These are phyloP conservation scores for Paramyrothecium sp. DNA, from an alignment of 2,329 filamentous ascomycete species.

Conservation along the genomic window DNA sequence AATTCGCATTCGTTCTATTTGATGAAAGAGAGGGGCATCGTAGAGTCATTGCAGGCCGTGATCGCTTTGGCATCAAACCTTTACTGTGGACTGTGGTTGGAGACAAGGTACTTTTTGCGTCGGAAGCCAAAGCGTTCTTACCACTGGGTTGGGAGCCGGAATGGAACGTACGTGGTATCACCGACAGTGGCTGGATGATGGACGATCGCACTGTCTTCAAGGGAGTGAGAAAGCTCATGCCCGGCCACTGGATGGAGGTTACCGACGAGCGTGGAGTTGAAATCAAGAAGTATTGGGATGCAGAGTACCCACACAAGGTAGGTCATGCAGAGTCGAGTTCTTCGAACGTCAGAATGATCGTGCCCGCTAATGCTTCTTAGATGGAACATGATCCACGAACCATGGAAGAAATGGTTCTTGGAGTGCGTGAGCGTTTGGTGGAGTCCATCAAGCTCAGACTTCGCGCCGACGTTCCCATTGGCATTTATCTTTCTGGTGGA, in stretches of 20 bases:
- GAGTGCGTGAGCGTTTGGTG: slow-evolving; percentile 46
- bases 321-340: neutral
- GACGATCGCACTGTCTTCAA: slow-evolving; percentile 49
- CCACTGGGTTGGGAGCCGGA: slow-evolving; percentile 48
- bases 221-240: slow-evolving; percentile 41
- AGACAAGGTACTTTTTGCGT: slow-evolving; percentile 34
- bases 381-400: slow-evolving; percentile 34
- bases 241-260: slow-evolving; percentile 41
- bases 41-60: slow-evolving; percentile 1
- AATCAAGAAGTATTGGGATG: slow-evolving; percentile 50
- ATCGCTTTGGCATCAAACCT: slow-evolving; percentile 6
- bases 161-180: slow-evolving; percentile 49
- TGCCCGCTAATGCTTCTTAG: neutral
- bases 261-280: slow-evolving; percentile 31
- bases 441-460: slow-evolving; percentile 51
- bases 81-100: slow-evolving; percentile 2
- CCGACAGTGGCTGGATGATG: slow-evolving; percentile 39
- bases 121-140: slow-evolving; percentile 54
- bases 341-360: slow-evolving; percentile 12
- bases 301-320: slow-evolving; percentile 51
- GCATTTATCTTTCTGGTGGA: slow-evolving; percentile 55
- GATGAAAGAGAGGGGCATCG: neutral
- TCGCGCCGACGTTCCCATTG: slow-evolving; percentile 56
- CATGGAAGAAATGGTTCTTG: slow-evolving; percentile 48
- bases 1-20: slow-evolving; percentile 5